phyloP scores from a whole-genome alignment of 2,329 filamentous ascomycete genomes.

The Botrytis fragariae region DNA sequence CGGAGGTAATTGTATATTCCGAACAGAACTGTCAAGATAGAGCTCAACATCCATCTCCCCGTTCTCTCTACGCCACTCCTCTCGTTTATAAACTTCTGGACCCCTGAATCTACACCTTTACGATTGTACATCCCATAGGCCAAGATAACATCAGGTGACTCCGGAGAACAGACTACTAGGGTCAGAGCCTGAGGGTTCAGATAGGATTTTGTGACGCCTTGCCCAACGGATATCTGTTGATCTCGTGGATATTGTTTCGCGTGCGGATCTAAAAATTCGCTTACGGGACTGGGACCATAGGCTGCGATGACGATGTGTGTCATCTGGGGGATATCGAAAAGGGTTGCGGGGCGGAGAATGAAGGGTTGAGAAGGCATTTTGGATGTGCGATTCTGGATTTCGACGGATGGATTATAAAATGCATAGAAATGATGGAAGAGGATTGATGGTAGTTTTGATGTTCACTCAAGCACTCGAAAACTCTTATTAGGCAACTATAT shows the following conservation, averaged over 20 bases:
- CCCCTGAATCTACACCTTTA: constrained; percentile 27
- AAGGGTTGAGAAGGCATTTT: constrained; percentile 7
- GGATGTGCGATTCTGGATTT: neutral
- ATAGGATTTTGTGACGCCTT: constrained; percentile 19
- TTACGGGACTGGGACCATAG: constrained; percentile 24
- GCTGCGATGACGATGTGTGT: constrained; percentile 18
- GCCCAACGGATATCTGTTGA: constrained; percentile 14
- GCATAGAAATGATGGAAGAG: too few relatives aligned
- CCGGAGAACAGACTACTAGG: constrained; percentile 25
- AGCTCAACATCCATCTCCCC: constrained; percentile 19
- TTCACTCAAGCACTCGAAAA: too few relatives aligned
- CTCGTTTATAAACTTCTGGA: neutral
- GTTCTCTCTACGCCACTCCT: constrained; percentile 1
- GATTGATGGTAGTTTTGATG: neutral
- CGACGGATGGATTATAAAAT: too few relatives aligned
- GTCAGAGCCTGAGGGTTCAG: constrained; percentile 18
- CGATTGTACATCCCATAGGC: constrained; percentile 28
- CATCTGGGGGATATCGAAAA: constrained; percentile 25
- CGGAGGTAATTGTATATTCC: constrained; percentile 20
- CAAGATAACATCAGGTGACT: constrained; percentile 21
- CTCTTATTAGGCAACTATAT: neutral
- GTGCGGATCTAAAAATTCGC: constrained; percentile 22
- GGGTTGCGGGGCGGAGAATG: constrained; percentile 23
- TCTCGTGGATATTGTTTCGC: constrained; percentile 23
- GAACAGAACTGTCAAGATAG: constrained; percentile 21